Evolutionary conservation across 164 flowering plant genomes (phyloP), one percentile per base, ranked within the genome.

Genomic region (Nelumbo lutea): DNA sequence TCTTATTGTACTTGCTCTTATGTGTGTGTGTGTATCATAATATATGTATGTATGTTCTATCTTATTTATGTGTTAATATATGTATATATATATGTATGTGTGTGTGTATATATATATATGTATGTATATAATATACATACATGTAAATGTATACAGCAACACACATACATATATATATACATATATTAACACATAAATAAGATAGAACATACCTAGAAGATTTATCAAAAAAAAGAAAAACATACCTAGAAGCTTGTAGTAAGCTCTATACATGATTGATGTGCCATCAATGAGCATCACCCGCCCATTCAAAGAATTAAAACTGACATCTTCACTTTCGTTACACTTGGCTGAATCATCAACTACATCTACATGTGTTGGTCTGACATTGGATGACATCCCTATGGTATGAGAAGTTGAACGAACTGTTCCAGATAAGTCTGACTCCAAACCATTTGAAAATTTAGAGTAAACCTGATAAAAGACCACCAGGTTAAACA

Each of bases 241-340:
- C 76, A 58, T 84, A 92, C 97, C 91, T 72, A 93, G 70, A 75
- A 93, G 87, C 80, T 83, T 90, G 83, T 79, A 93, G 77, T 93
- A 93, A 42, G 98, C 91, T 78, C 97, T 83, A 69, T 91, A 91
- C 6, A 93, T 86, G 59, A 89, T 65, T 40, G 98, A 77, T 64
- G 96, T 93, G 40, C 98, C 98, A 85, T 93, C 98, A 73, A 93
- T 81, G 13, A 93, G 93, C 97, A 93, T 93, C 47, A 93, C 86
- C 80, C 94, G 84, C 47, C 89, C 90, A 75, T 79, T 75, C 41
- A 82, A 81, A 58, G 83, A 48, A 78, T 69, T 79, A 52, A 44
- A 61, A 55, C 75, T 64, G 47, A 68, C 66, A 63, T 55, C 76
- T 64, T 27, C 27, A 27, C 51, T 67, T 40, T 74, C 79, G 61